A percentile compares a stretch with the other conserved stretches of the same genome.
phyloP scores from a whole-genome alignment of 352 stramenopile genomes.

The Pythium sp. region DNA sequence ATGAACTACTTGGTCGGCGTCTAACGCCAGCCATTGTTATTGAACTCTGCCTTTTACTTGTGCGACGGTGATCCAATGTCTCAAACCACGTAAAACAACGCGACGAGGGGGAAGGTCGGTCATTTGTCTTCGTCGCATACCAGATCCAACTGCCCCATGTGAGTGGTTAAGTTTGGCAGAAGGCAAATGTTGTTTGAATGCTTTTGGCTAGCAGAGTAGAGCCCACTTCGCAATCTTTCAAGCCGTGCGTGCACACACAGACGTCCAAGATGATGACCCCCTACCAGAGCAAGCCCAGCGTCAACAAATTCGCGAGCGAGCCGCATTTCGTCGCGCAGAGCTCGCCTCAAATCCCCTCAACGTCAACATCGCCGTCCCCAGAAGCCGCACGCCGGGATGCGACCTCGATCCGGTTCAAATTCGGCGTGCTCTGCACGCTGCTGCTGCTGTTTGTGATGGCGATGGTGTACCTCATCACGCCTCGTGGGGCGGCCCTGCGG shows the following conservation, averaged over 20 bases:
- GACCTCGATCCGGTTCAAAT: not conserved
- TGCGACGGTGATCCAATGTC: no score
- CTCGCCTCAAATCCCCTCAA: not conserved
- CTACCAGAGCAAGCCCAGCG: not conserved
- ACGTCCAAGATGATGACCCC: not conserved
- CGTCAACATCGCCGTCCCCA: not conserved
- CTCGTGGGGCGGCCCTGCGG: not conserved
- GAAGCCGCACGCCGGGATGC: not conserved
- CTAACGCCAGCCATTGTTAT: not conserved
- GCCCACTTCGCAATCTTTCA: not conserved
- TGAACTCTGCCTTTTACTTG: no score
- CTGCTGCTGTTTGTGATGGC: not conserved
- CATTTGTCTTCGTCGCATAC: not conserved
- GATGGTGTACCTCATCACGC: not conserved
- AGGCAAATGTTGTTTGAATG: no score
- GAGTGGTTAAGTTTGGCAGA: not conserved
- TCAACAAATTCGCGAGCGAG: not conserved
- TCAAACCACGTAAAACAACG: no score
- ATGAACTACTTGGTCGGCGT: constrained; percentile 15
- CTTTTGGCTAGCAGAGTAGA: no score
- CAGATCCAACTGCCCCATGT: not conserved
- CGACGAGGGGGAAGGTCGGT: no score
- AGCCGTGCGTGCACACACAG: not conserved
- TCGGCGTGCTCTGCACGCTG: not conserved
- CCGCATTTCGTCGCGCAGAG: not conserved